phyloP scores from a whole-genome alignment of 73 alveolate genomes.

The Paramecium primaurelia region DNA sequence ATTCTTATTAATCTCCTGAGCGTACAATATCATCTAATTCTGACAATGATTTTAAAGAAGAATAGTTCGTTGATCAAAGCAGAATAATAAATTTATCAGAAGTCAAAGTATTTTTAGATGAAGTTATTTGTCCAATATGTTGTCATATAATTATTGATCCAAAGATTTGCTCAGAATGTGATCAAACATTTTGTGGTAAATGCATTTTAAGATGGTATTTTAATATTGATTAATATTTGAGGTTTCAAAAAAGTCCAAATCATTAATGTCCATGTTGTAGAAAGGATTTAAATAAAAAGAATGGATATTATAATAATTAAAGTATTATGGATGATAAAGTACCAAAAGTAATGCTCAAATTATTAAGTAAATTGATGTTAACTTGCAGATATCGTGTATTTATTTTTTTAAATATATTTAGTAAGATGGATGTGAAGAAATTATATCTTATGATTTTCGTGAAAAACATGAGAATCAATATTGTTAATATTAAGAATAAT shows the following conservation, averaged over 20 bases:
- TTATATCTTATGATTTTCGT: conserved; percentile 21
- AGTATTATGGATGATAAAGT: background rate
- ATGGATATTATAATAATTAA: background rate
- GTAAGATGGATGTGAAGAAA: conserved; percentile 32
- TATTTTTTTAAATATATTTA: background rate
- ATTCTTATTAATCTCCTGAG: background rate
- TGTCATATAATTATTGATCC: background rate
- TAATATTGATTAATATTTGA: background rate
- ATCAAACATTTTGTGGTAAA: background rate
- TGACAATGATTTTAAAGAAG: background rate
- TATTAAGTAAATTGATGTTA: background rate
- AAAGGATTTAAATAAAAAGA: background rate
- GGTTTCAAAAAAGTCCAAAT: background rate
- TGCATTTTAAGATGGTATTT: conserved; percentile 4
- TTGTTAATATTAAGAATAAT: background rate
- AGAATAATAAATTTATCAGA: background rate
- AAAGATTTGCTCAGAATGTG: background rate
- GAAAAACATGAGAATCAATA: background rate
- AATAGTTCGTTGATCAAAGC: background rate
- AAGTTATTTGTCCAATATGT: conserved; percentile 23
- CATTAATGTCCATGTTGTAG: conserved; percentile 30
- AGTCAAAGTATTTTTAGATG: conserved; percentile 30
- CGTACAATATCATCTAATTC: background rate
- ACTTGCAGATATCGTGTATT: conserved; percentile 13
- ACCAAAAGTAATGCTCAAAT: background rate